Conservation (phyloP, 441 rosid species). For the Capsella rubella region DNA sequence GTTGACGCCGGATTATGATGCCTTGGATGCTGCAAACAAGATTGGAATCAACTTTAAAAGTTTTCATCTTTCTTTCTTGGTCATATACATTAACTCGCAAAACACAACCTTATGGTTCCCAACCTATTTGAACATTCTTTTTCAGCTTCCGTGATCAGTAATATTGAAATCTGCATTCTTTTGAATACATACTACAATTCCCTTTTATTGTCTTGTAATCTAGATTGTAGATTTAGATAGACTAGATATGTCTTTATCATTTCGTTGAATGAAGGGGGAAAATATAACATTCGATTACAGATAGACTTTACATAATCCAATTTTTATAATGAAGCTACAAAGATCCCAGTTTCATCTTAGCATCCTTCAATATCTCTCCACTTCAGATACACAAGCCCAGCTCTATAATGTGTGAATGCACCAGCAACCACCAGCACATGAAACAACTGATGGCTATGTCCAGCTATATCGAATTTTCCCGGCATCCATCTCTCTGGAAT, state of each 20-base stretch:
- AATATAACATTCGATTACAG: conserved; percentile 17
- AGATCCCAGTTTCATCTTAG: conserved; percentile 45
- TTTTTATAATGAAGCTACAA: conserved; percentile 9
- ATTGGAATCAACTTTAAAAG: too few relatives aligned
- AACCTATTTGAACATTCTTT: too few relatives aligned
- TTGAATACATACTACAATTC: too few relatives aligned
- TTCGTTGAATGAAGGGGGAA: not conserved
- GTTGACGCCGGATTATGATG: not conserved
- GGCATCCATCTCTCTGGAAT: conserved; percentile 94
- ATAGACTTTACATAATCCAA: conserved; percentile 32
- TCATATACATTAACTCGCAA: too few relatives aligned
- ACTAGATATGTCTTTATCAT: too few relatives aligned
- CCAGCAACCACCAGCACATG: conserved; percentile 81
- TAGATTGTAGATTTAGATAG: too few relatives aligned
- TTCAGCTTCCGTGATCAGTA: too few relatives aligned
- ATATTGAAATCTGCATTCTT: too few relatives aligned
- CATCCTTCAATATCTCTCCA: conserved; percentile 77
- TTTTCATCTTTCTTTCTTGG: too few relatives aligned
- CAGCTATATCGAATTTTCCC: conserved; percentile 89
- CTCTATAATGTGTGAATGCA: conserved; percentile 73
- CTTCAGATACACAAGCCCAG: conserved; percentile 72
- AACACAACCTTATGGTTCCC: too few relatives aligned
- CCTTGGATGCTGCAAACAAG: too few relatives aligned
- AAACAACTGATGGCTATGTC: conserved; percentile 92
- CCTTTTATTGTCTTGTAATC: too few relatives aligned